Base-by-base conservation (phyloP, 129 eudicot genomes). In the Logfia minima region DNA sequence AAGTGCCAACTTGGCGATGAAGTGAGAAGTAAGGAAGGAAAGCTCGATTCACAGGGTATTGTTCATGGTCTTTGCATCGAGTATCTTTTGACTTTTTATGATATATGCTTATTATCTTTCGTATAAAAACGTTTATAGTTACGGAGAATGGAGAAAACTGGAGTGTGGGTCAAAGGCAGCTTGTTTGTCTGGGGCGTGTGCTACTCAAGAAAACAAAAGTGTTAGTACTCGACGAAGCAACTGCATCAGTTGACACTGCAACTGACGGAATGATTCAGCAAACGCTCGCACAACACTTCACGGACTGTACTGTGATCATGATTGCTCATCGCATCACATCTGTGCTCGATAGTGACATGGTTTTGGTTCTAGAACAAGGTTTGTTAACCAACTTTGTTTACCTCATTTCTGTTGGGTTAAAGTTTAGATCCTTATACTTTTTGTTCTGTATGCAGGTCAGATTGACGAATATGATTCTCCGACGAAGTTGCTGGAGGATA, bases 161-260 rank as follows among this genome's bases (percentile, higher is more conserved):
- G 88, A 91, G 97, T 17, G 86, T 91, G 80, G 97, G 97, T 60
- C 97, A 91, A 72, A 75, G 97, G 51, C 95, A 92, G 51, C 77
- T 92, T 31, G 76, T 89, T 22, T 87, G 96, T 71, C 91, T 92
- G 2, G 94, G 92, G 16, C 88, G 97, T 23, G 96, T 91, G 29
- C 78, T 92, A 63, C 97, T 92, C n/a, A 87, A 91, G 71, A 84
- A 88, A 81, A 85, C 88, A 51, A 89, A 87, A 74, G 83, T 92
- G 32, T 86, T 92, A 34, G 90, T 92, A 18, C 92, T 92, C 18
- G 97, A 92, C 35, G 97, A 92, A 81, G 96, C 97, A 9, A 92
- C 95, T 22, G 97, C 97, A 52, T 94, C 97, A 18, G 99, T 94
- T 2, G 97, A 94, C 76, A 91, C 99, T 17, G 93, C 94, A 32